Base-by-base conservation (phyloP, 106 monocot genomes). In the Dendrobium nobile region DNA sequence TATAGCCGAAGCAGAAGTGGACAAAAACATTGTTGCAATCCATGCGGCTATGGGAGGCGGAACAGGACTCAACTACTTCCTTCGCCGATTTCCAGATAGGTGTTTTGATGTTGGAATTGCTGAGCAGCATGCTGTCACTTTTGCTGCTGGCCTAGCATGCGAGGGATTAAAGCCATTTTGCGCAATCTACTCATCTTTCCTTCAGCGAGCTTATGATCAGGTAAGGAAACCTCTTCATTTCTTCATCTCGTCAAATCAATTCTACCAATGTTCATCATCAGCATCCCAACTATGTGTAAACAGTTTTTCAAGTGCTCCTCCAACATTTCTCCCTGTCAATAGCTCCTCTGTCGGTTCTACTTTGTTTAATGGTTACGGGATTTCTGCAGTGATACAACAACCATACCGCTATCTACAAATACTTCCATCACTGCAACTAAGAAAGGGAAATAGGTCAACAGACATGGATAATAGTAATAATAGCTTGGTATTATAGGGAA, bases 21-120 rank as follows among this genome's bases (percentile, higher is more conserved):
- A 96, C 80, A 91, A 85, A 43, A 88, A 84, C 22, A 85, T 96
- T 9, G 90, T 93, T 40, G 96, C 96, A 48, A 96, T 96, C 76
- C 96, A 96, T 80, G 96, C 96, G 0, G 96, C 96, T 20, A 96
- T 96, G 96, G 96, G 96, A 19, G 96, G 96, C 15, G 96, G 96
- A 28, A 96, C 96, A 9, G 93, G 96, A 43, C 88, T 96, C 6
- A 96, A 96, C 80, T 86, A 91, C 87, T 96, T 96, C 85, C 89
- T 91, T 5, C 93, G 93, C 37, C 96, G 96, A n/a, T 96, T 96
- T 73, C 96, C 96, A 24, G 80, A 79, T 4, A 68, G 96, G 47
- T 96, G 96, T 81, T 96, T 96, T 24, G 96, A 96, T 82, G 96
- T 96, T 73, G 96, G 96, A 13, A 96, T 96, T 56, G 96, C 96